Base-by-base conservation (phyloP, 768 basidiomycete genomes). In the Xerocomellus chrysenteron region DNA sequence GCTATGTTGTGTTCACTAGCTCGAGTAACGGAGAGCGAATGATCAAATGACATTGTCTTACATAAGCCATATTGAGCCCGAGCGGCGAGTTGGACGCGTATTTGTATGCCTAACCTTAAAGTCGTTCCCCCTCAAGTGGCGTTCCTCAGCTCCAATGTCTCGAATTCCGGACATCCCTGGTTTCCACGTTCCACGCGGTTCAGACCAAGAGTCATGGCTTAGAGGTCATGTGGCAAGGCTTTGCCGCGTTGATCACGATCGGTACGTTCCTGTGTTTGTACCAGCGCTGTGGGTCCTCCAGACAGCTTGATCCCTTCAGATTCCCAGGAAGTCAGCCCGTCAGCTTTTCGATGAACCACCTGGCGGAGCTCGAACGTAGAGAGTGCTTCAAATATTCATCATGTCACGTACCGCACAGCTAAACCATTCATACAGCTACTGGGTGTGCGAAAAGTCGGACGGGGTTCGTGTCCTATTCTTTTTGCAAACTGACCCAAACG, bases 401-500 rank as follows among this genome's bases (percentile, higher is more conserved):
- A 16, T 28, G 39, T 19, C 48, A 32, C 17, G 10, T 47, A 40
- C 44, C 44, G 17, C 55, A 50, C 40, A 52, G 50, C 61, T 62
- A 39, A 73, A 47, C 21, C 58, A 52, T 47, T 47, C 46, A 33
- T 28, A 46, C 68, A 98, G 95, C 69, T 99, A 90, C 73, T 99
- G 96, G 96, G 97, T 99, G 42, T 97, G 94, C 75, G 97, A 99
- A 77, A 98, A 98, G 77, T 96, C 93, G 13, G 97, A 98, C 68
- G 97, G 97, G 13, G 70, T 99, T 50, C 85, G 97, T 36, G 91
- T 98, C 40, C 78, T 99, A 30, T 82, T 98, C 50, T 75, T 96
- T 56, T 81, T 98, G 48, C 76, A 81, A 70, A 81, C 87, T 49
- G 78, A 88, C 76, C 64, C 74, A 47, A 62, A 72, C 35, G 63